Percentiles rank a stretch among this genome's conserved stretches.
phyloP scores from a whole-genome alignment of 2,329 filamentous ascomycete genomes.

The Venturia nashicola region DNA sequence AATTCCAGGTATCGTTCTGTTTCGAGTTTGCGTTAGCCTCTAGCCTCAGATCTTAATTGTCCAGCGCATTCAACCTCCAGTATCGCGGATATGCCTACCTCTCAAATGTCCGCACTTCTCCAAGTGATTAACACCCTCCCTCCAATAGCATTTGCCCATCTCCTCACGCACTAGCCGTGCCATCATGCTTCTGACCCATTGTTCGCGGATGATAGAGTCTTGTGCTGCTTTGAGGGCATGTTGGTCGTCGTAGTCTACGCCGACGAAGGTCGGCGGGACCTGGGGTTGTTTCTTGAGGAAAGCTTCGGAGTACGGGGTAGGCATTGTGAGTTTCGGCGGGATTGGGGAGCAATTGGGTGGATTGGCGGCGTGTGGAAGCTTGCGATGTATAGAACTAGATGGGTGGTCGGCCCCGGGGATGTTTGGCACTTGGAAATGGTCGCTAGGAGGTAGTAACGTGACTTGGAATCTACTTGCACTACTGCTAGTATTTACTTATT shows the following conservation, averaged over 20 bases:
- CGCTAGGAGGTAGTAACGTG: neutral
- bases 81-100: slow-evolving; percentile 40
- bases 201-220: slow-evolving; percentile 70
- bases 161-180: slow-evolving; percentile 69
- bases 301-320: slow-evolving; percentile 68
- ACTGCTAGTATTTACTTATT: neutral
- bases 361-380: neutral
- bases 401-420: neutral
- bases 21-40: neutral
- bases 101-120: slow-evolving; percentile 74
- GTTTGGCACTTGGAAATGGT: neutral
- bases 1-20: slow-evolving; percentile 69
- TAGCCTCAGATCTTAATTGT: neutral
- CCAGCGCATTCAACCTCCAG: neutral
- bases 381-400: neutral
- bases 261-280: slow-evolving; percentile 72
- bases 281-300: slow-evolving; percentile 78
- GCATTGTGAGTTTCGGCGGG: slow-evolving; percentile 42
- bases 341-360: neutral
- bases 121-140: slow-evolving; percentile 75
- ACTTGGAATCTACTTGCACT: neutral
- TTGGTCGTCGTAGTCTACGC: slow-evolving; percentile 77
- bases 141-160: slow-evolving; percentile 73
- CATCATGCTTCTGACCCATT: slow-evolving; percentile 89
- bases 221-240: slow-evolving; percentile 70